Evolutionary conservation across 2,329 filamentous ascomycete genomes (phyloP), one percentile per base, ranked within the genome.

Genomic region (Metarhizium rileyi): DNA sequence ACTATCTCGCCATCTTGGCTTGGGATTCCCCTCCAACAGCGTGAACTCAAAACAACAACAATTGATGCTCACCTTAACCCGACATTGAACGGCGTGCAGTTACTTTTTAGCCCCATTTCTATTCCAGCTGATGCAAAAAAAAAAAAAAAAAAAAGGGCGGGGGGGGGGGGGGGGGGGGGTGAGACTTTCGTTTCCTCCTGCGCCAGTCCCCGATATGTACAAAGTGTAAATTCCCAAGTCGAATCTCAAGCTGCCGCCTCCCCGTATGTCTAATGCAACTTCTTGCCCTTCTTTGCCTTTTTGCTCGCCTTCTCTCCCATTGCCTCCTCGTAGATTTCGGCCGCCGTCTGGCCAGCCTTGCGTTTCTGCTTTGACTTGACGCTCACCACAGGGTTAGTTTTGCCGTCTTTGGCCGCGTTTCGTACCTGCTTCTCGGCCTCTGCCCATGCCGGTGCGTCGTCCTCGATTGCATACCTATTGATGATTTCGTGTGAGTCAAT

Each of bases 361-460:
- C 88, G 76, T 75, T 93, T 91, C 55, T 65, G 58, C 68, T 90
- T 88, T n/a, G 82, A 80, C 74, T 90, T 93, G 49, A 97, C 81
- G 63, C 86, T 90, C 26, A 96, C 88, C 0, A 83, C 84, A 16
- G 75, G 74, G 59, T 75, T 80, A 44, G 73, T 70, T 46, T 77
- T 74, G 9, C 78, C 78, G 25, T 69, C 74, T 65, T 78, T 77
- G 38, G 71, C 60, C 2, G 78, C 77, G 49, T 65, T 75, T 20
- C 74, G 67, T 28, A 95, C 82, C 60, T 90, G 84, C 62, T 86
- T 84, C 68, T 96, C 90, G 0, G 83, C 83, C 8, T 82, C 80
- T 46, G 77, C 70, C 83, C 83, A 86, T 2, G 73, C 80, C 0
- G 77, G 75, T 0, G 74, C 74, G 30, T 79, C 75, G 41, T 73